A percentile compares a stretch with the other conserved stretches of the same genome.
phyloP scores from a whole-genome alignment of 495 filamentous ascomycete species.

The Neurospora sp. region DNA sequence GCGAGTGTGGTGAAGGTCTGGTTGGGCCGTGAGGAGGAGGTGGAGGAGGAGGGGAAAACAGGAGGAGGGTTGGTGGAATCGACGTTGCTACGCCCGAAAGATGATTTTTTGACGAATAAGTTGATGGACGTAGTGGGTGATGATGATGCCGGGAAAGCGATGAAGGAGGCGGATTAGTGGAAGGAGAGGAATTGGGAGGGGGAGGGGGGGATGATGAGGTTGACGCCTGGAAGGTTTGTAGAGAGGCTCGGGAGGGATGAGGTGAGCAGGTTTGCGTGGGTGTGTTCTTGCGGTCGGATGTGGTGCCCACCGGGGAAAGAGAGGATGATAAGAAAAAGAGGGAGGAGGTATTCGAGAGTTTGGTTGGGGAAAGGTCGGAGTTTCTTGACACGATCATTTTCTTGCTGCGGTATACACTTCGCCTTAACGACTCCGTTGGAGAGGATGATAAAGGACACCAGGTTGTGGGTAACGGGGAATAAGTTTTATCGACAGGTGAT shows the following conservation, averaged over 20 bases:
- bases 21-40: constrained; percentile 1
- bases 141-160: not conserved
- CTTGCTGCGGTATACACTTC: not conserved
- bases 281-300: not conserved
- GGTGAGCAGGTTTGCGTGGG: not conserved
- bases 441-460: not conserved
- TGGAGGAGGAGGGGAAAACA: not conserved
- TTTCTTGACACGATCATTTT: not conserved
- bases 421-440: not conserved
- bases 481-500: not conserved
- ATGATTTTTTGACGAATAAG: not conserved
- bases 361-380: not conserved
- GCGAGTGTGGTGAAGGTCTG: constrained; percentile 10
- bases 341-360: not conserved
- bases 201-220: not conserved
- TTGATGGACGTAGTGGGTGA: not conserved
- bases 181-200: not conserved
- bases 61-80: not conserved
- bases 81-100: not conserved
- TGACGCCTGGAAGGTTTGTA: not conserved
- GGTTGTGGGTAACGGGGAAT: not conserved
- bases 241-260: not conserved
- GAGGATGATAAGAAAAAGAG: not conserved
- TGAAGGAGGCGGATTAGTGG: not conserved
- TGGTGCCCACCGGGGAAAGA: not conserved